These are phyloP conservation scores for Mortierella sp. DNA, from an alignment of 371 early-diverging fungal genomes.

Conservation along the genomic window DNA sequence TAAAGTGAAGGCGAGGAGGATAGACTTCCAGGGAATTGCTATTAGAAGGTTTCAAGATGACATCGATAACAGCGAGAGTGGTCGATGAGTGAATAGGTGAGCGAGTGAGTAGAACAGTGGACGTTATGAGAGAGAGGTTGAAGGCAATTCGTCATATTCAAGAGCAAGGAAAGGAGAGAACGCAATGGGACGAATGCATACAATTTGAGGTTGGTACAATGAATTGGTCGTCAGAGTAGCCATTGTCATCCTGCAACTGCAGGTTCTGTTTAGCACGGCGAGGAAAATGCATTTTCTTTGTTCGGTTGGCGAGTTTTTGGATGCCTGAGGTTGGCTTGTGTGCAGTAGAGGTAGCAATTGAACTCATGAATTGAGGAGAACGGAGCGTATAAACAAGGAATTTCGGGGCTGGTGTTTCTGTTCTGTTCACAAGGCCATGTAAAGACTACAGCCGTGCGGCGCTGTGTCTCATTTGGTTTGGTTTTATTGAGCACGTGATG, in stretches of 20 bases:
- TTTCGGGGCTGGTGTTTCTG: too few relatives aligned
- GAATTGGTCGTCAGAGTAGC: slow-evolving; percentile 68
- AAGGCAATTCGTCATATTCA: neutral
- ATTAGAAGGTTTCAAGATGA: neutral
- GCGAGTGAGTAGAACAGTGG: too few relatives aligned
- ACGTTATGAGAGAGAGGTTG: too few relatives aligned
- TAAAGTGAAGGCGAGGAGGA: slow-evolving; percentile 65
- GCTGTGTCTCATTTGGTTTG: too few relatives aligned
- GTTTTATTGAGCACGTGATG: slow-evolving; percentile 6
- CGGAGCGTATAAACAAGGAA: neutral
- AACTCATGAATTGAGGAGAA: slow-evolving; percentile 11
- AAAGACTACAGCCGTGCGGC: neutral
- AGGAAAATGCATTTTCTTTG: slow-evolving; percentile 56
- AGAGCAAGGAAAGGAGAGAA: neutral
- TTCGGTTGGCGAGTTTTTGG: slow-evolving; percentile 50
- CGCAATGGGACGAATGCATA: neutral
- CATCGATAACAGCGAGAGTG: neutral
- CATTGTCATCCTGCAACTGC: slow-evolving; percentile 64
- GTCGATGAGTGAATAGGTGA: neutral
- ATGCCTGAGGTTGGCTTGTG: slow-evolving; percentile 37
- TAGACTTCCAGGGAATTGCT: slow-evolving; percentile 77
- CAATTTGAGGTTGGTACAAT: slow-evolving; percentile 40
- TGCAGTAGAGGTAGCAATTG: slow-evolving; percentile 21
- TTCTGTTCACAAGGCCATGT: neutral
- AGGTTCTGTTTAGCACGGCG: slow-evolving; percentile 58